These are phyloP conservation scores for Hortaea sp. DNA, from an alignment of 2,329 filamentous ascomycete genomes.

Conservation along the genomic window DNA sequence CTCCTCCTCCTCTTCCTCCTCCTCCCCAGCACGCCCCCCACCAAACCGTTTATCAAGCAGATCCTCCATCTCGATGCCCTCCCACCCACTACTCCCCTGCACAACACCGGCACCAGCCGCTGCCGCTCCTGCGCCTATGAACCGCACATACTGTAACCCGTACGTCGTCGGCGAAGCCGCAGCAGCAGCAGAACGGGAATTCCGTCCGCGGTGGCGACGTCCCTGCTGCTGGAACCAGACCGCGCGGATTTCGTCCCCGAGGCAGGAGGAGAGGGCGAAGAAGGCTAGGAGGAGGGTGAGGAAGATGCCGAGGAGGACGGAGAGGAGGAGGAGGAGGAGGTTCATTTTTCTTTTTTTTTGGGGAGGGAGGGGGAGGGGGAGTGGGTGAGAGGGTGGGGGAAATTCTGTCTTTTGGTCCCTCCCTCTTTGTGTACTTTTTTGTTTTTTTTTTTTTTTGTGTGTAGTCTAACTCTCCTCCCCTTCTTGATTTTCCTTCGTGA, in stretches of 20 bases:
- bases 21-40: background rate
- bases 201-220: constrained; percentile 15
- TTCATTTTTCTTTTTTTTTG: too few species aligned
- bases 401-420: too few species aligned
- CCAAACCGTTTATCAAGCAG: constrained; percentile 36
- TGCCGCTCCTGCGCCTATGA: constrained; percentile 43
- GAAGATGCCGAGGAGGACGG: constrained; percentile 15
- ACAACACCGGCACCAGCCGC: constrained; percentile 12
- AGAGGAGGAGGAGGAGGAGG: constrained; percentile 9
- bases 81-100: constrained; percentile 37
- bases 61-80: constrained; percentile 54
- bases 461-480: too few species aligned
- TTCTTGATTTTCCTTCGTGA: too few species aligned
- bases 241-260: constrained; percentile 44
- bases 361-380: too few species aligned
- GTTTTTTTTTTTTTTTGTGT: too few species aligned
- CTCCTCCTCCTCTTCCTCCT: constrained; percentile 1
- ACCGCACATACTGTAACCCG: constrained; percentile 46
- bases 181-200: background rate
- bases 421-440: too few species aligned
- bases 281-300: constrained; percentile 29
- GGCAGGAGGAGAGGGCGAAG: constrained; percentile 45
- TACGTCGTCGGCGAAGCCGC: constrained; percentile 36
- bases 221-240: constrained; percentile 31
- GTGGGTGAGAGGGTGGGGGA: too few species aligned